These are phyloP conservation scores for Arachis stenosperma DNA, from an alignment of 306 rosid genomes.

Conservation along the genomic window DNA sequence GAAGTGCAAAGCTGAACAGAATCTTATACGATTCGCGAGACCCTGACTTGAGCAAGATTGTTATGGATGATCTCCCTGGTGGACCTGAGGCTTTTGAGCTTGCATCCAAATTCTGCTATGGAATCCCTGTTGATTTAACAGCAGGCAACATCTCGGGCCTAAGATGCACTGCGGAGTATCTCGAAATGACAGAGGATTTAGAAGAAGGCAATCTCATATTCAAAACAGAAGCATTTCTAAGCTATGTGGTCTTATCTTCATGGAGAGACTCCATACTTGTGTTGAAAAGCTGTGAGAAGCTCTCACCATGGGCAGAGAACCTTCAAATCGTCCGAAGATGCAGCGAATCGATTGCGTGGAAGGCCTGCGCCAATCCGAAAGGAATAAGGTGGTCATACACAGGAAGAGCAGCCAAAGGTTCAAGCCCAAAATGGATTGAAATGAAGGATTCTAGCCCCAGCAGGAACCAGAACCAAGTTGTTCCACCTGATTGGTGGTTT, in stretches of 20 bases:
- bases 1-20: conserved; percentile 96
- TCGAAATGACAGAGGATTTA: conserved; percentile 95
- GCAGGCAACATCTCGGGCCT: conserved; percentile 95
- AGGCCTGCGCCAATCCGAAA: conserved; percentile 94
- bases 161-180: conserved; percentile 89
- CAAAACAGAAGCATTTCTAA: conserved; percentile 95
- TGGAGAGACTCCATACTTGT: conserved; percentile 97
- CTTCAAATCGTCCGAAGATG: conserved; percentile 92
- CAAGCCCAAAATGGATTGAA: conserved; percentile 87
- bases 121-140: conserved; percentile 85
- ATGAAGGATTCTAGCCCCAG: conserved; percentile 81
- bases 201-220: conserved; percentile 99
- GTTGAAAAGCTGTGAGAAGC: conserved; percentile 91
- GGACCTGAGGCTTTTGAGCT: conserved; percentile 86
- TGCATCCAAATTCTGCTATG: conserved; percentile 89
- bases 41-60: conserved; percentile 65
- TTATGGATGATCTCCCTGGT: conserved; percentile 84
- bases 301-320: conserved; percentile 96
- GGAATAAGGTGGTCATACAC: conserved; percentile 98
- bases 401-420: conserved; percentile 62
- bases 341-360: conserved; percentile 98
- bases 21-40: conserved; percentile 70
- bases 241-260: conserved; percentile 95
- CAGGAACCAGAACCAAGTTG: conserved; percentile 60
- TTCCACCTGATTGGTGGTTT: conserved; percentile 99